Conservation (phyloP, 805 yeast species). For the Zygoascus bituminiphila region DNA sequence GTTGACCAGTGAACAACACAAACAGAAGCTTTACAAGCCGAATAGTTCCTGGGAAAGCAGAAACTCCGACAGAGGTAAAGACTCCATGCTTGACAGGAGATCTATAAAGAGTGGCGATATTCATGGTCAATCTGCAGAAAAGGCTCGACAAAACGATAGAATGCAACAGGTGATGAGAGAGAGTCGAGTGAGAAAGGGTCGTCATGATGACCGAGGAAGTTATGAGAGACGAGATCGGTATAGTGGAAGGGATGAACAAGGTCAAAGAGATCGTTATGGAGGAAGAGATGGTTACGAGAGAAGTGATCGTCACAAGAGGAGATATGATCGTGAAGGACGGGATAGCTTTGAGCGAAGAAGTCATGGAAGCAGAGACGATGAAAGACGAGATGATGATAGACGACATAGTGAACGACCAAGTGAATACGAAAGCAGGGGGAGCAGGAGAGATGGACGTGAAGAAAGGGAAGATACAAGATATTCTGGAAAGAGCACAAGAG, state of each 20-base stretch:
- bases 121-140: constrained; percentile 16
- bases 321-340: not conserved
- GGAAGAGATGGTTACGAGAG: not conserved
- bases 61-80: too few relatives aligned
- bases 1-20: constrained; percentile 7
- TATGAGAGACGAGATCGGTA: not conserved
- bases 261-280: not conserved
- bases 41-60: not conserved
- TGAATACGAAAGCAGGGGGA: too few relatives aligned
- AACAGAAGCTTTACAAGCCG: not conserved
- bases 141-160: constrained; percentile 13
- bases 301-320: not conserved
- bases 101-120: constrained; percentile 10
- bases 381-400: not conserved
- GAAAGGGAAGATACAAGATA: too few relatives aligned
- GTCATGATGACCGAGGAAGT: constrained; percentile 1
- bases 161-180: constrained; percentile 12
- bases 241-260: not conserved
- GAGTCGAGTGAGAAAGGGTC: not conserved
- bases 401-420: too few relatives aligned
- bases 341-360: not conserved
- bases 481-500: too few relatives aligned
- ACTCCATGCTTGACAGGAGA: not conserved
- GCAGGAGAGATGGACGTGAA: too few relatives aligned
- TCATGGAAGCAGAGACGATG: not conserved